A percentile compares a stretch with the other conserved stretches of the same genome.
Conservation (phyloP, 768 basidiomycete genomes). For the Tricholoma terreum region DNA sequence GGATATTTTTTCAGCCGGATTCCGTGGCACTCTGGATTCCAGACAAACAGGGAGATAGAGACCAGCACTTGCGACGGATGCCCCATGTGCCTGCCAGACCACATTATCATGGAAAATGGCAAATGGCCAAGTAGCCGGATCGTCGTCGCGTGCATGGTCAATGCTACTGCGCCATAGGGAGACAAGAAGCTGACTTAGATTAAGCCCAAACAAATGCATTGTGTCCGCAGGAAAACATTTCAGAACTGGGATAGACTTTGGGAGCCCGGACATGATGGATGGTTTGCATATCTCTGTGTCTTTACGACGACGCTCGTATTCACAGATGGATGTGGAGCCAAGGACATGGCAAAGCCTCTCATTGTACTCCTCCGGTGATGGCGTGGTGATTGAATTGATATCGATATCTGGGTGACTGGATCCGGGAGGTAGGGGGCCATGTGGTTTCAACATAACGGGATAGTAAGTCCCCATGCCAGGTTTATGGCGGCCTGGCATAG, state of each 20-base stretch:
- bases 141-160: slow-evolving; percentile 6
- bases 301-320: not conserved
- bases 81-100: too few relatives aligned
- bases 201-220: not conserved
- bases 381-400: not conserved
- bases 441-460: not conserved
- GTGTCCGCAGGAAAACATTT: not conserved
- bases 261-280: not conserved
- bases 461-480: not conserved
- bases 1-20: too few relatives aligned
- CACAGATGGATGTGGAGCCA: not conserved
- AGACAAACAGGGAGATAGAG: slow-evolving; percentile 11
- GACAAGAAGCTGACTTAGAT: slow-evolving; percentile 8
- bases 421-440: too few relatives aligned
- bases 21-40: slow-evolving; percentile 18
- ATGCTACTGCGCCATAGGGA: slow-evolving; percentile 22
- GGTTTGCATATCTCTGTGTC: not conserved
- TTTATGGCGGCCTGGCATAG: slow-evolving; percentile 5
- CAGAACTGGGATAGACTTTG: not conserved
- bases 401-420: not conserved
- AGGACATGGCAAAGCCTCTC: not conserved
- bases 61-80: too few relatives aligned
- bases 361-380: not conserved
- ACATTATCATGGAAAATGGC: slow-evolving; percentile 9
- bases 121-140: not conserved